Percentiles rank a stretch among this genome's conserved stretches.
phyloP scores from a whole-genome alignment of 2,329 filamentous ascomycete species.

The Fusarium musae region DNA sequence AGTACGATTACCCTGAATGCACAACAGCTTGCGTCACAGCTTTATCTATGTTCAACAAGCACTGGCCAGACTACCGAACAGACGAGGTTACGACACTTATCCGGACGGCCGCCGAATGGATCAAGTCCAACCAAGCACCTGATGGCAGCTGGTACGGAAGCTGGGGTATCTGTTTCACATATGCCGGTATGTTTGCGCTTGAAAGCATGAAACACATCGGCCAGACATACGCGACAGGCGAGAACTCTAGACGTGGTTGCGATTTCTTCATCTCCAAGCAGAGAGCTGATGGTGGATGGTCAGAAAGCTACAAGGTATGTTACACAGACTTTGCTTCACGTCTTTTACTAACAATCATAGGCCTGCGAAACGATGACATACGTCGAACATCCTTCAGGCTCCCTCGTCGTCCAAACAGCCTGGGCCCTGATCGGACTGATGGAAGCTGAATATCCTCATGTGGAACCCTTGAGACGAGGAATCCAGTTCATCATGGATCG shows the following conservation, averaged over 20 bases:
- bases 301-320: slow-evolving; percentile 84
- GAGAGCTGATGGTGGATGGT: slow-evolving; percentile 92
- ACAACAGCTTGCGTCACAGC: slow-evolving; percentile 94
- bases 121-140: slow-evolving; percentile 78
- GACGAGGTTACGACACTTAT: slow-evolving; percentile 81
- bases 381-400: slow-evolving; percentile 76
- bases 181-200: slow-evolving; percentile 95
- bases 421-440: slow-evolving; percentile 88
- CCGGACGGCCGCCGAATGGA: slow-evolving; percentile 79
- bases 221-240: slow-evolving; percentile 81
- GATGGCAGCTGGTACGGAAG: slow-evolving; percentile 98
- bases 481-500: slow-evolving; percentile 84
- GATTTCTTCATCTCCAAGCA: slow-evolving; percentile 88
- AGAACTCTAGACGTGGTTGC: slow-evolving; percentile 78
- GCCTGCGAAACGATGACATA: slow-evolving; percentile 83
- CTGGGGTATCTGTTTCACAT: slow-evolving; percentile 99
- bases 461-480: slow-evolving; percentile 76
- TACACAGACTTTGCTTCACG: background rate
- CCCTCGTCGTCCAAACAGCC: slow-evolving; percentile 93
- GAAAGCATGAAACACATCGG: slow-evolving; percentile 85
- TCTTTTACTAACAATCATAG: slow-evolving; percentile 50
- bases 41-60: slow-evolving; percentile 80
- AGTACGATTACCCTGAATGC: slow-evolving; percentile 98
- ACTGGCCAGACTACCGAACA: slow-evolving; percentile 83
- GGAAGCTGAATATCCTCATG: slow-evolving; percentile 83